Conservation (phyloP, 331 rosid species). For the Ulmus americana region DNA sequence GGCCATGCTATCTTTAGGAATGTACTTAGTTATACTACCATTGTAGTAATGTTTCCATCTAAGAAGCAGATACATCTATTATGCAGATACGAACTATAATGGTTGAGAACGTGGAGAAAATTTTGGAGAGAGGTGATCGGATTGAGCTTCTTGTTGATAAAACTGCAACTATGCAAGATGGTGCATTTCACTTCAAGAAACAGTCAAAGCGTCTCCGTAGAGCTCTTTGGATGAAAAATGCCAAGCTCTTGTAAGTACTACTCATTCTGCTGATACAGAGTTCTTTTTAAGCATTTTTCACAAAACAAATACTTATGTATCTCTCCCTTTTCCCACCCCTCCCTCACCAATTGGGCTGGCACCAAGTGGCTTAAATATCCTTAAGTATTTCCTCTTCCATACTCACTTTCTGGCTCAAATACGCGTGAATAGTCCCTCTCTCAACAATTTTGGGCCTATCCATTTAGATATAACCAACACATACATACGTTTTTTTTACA, state of each 20-base stretch:
- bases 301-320: no score
- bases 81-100: conserved; percentile 79
- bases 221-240: conserved; percentile 98
- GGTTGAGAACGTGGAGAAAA: conserved; percentile 93
- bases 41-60: conserved; percentile 17
- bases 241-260: conserved; percentile 75
- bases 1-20: background rate
- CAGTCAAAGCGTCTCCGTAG: conserved; percentile 86
- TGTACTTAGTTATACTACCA: background rate
- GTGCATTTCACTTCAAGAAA: conserved; percentile 91
- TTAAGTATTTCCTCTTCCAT: no score
- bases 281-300: background rate
- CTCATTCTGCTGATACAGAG: conserved; percentile 2
- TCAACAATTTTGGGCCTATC: no score
- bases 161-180: conserved; percentile 95
- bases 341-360: no score
- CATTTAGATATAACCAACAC: no score
- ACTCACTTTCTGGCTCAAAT: no score
- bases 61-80: conserved; percentile 21
- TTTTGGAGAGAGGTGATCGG: conserved; percentile 92
- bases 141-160: conserved; percentile 94
- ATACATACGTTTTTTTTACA: no score
- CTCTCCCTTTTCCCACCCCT: no score
- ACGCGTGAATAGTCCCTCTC: no score
- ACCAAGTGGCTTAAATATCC: no score